phyloP scores from a whole-genome alignment of 75 land plant species.

The Sequoia sempervirens region DNA sequence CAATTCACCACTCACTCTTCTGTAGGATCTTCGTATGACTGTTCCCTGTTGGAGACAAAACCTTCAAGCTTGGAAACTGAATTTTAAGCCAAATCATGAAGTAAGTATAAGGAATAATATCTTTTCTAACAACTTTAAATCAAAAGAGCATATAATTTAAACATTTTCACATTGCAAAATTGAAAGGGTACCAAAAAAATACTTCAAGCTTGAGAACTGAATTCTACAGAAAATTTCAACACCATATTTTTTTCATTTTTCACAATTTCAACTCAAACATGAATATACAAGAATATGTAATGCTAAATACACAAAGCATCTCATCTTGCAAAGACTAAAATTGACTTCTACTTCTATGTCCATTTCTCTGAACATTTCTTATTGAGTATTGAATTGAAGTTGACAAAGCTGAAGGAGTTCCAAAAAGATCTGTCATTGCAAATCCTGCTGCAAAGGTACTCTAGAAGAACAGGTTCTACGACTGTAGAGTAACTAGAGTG shows the following conservation, averaged over 20 bases:
- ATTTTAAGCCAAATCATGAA: conserved; percentile 4
- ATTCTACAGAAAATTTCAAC: background rate
- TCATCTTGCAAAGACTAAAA: background rate
- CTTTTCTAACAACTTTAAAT: background rate
- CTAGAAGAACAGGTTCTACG: background rate
- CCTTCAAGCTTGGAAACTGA: conserved; percentile 97
- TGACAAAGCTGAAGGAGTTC: background rate
- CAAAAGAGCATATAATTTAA: background rate
- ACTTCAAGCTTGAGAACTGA: background rate
- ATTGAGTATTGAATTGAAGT: background rate
- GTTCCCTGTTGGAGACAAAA: conserved; percentile 97
- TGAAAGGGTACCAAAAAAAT: no score
- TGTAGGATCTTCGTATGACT: conserved; percentile 98
- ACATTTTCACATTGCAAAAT: background rate
- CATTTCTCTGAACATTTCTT: conserved; percentile 3
- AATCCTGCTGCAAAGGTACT: background rate
- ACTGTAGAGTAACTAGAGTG: background rate
- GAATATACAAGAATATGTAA: background rate
- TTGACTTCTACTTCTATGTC: background rate
- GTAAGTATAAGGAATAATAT: background rate
- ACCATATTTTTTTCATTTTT: background rate
- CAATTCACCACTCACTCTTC: conserved; percentile 73
- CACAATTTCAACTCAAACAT: background rate
- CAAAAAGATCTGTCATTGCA: background rate
- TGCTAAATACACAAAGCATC: background rate